A percentile compares a stretch with the other conserved stretches of the same genome.
Conservation (phyloP, 805 yeast genomes). For the Crinitomyces ghanaensis region DNA sequence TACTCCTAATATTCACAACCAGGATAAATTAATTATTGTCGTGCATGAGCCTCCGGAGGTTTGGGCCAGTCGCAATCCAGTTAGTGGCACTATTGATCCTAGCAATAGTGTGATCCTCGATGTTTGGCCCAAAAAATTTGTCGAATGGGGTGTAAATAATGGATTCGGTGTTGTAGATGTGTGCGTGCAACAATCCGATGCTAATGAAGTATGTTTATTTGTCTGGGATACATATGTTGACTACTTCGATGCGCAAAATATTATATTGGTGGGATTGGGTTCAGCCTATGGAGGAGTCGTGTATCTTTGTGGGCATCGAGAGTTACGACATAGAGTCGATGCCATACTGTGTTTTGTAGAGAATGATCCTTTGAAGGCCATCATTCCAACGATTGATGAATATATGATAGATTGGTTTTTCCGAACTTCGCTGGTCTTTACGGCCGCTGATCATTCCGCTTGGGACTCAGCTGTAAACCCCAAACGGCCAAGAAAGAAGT, state of each 20-base stretch:
- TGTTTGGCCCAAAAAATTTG: slow-evolving; percentile 53
- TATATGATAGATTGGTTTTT: slow-evolving; percentile 85
- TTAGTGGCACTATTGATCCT: slow-evolving; percentile 66
- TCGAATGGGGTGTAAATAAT: slow-evolving; percentile 51
- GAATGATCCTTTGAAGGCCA: slow-evolving; percentile 56
- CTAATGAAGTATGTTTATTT: slow-evolving; percentile 68
- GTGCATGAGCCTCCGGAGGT: slow-evolving; percentile 89
- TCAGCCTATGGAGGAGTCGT: slow-evolving; percentile 81
- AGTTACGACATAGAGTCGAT: slow-evolving; percentile 48
- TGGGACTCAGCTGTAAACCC: slow-evolving; percentile 49
- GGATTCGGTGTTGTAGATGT: slow-evolving; percentile 77
- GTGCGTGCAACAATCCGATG: slow-evolving; percentile 57
- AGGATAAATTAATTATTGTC: slow-evolving; percentile 53
- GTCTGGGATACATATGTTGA: slow-evolving; percentile 87
- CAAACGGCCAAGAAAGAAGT: slow-evolving; percentile 79
- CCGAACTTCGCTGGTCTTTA: slow-evolving; percentile 71
- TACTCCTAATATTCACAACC: slow-evolving; percentile 50
- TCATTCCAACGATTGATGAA: slow-evolving; percentile 84
- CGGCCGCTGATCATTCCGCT: slow-evolving; percentile 62
- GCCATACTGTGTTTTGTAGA: slow-evolving; percentile 64
- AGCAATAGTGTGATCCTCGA: slow-evolving; percentile 59
- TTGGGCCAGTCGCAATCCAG: slow-evolving; percentile 78
- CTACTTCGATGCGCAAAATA: slow-evolving; percentile 56
- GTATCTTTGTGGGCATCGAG: slow-evolving; percentile 77
- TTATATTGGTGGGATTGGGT: slow-evolving; percentile 80